Base-by-base conservation (phyloP, 306 rosid genomes). In the Ceratonia siliqua region DNA sequence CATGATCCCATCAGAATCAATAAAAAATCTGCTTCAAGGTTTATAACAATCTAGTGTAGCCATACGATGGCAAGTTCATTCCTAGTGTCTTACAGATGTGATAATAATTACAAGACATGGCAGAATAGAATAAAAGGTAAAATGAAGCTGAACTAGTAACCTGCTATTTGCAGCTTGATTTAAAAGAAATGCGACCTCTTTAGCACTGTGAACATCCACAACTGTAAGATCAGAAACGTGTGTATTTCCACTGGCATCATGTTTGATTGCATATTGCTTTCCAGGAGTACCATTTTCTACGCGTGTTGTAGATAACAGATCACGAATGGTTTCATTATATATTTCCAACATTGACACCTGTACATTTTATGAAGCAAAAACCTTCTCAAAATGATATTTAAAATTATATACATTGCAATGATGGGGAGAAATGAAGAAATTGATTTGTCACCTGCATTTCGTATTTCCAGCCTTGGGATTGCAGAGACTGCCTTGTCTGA, bases 331-430 rank as follows among this genome's bases (percentile, higher is more conserved):
- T 82, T 94, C 99, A 12, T 94, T 94, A 67, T 94, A 94, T 77
- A 94, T 94, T 83, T 94, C 99, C 92, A 94, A 75, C 99, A 94
- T 94, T 9, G 99, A 94, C 17, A 92, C 99, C 99, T 91, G 63
- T 8, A 63, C 42, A 4, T 49, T 71, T 46, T 32, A 52, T 30
- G 56, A 73, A 75, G 45, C 27, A 25, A 30, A 74, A 79, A 73
- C 8, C 56, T 17, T 54, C 69, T 70, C 76, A 73, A 45, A 15
- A 32, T 33, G n/a, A 30, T 28, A 18, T 8, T 39, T 54, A 52
- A 43, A 20, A 58, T 36, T 71, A 12, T 56, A 39, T 56, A 3
- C 27, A 63, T 38, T 69, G 3, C 32, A 63, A 66, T n/a, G 45
- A 32, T 4, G 24, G 48, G 54, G 27, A 38, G 57, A 64, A 43